phyloP scores from a whole-genome alignment of 2,329 filamentous ascomycete genomes.

The Gliomastix tumulicola region DNA sequence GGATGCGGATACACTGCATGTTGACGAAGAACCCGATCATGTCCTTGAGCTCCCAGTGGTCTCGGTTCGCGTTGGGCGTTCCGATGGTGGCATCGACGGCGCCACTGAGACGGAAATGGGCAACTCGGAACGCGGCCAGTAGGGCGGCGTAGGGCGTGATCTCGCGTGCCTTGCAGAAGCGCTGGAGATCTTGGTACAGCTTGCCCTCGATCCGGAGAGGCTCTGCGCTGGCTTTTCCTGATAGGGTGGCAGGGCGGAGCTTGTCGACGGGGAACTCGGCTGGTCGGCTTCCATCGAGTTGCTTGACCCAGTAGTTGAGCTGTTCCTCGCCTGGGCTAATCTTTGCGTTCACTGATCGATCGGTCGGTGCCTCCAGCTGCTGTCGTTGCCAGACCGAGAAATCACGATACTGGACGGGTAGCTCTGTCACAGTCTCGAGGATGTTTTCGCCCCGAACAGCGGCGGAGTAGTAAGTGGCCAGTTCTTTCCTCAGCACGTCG shows the following conservation, averaged over 20 bases:
- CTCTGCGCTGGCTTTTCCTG: neutral
- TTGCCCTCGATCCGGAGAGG: conserved; percentile 3
- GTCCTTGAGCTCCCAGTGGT: conserved; percentile 6
- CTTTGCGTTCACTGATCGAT: neutral
- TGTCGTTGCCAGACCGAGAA: conserved; percentile 12
- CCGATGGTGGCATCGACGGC: conserved; percentile 7
- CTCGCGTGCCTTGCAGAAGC: neutral
- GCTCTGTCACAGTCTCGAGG: neutral
- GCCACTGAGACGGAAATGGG: conserved; percentile 9
- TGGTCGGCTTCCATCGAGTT: conserved; percentile 2
- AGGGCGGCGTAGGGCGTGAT: conserved; percentile 6
- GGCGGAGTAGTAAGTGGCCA: conserved; percentile 1
- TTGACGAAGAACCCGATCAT: conserved; percentile 12
- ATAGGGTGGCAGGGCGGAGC: conserved; percentile 9
- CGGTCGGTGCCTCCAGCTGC: conserved; percentile 3
- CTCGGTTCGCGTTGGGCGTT: conserved; percentile 7
- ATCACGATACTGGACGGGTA: conserved; percentile 15
- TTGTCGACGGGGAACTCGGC: conserved; percentile 24
- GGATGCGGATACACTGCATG: conserved; percentile 8
- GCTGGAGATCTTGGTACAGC: conserved; percentile 6
- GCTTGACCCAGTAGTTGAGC: conserved; percentile 13
- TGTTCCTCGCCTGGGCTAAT: conserved; percentile 8
- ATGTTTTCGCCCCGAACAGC: neutral
- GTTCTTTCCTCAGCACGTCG: conserved; percentile 3
- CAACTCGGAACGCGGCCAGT: conserved; percentile 5